Evolutionary conservation across 2,329 filamentous ascomycete species (phyloP), one percentile per base, ranked within the genome.

Genomic region (Bipolaris oryzae): DNA sequence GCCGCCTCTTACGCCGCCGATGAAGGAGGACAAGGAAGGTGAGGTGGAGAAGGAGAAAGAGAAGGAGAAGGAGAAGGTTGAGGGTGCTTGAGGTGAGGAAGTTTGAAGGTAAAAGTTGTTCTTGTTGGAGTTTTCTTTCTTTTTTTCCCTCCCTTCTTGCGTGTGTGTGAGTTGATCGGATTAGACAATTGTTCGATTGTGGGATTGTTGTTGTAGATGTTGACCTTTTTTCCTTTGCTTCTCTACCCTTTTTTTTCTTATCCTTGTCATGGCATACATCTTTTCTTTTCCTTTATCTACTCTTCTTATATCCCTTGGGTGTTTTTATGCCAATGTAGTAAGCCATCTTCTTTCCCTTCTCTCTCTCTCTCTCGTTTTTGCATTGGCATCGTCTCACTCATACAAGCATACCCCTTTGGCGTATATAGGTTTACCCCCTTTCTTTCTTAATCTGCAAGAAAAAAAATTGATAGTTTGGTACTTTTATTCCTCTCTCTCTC

Each of bases 1-100:
- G 34, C 28, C 28, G 28, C 59, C 52, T 4, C 28, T 53, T 43
- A 62, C 57, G 16, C 52, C 53, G 38, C 53, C 50, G 10, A 11
- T 48, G 34, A 16, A 38, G 31, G 58, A 55, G 31, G 55, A 52
- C 33, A 21, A 37, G 41, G 50, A 42, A 33, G 41, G 28, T 18
- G 15, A 38, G 6, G 6, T 16, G 37, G 9, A 18, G 7, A 38
- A 38, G n/a, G 37, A 38, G 16, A 38, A 38, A 2, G 25, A 44
- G 25, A 13, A n/a, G 21, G 11, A 21, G 41, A 38, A 48, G 28
- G 45, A 33, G 38, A 20, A 28, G 20, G 28, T 18, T n/a, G 10
- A 18, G 33, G 39, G 13, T 25, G 39, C 15, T 7, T 42, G 21
- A 42, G 7, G 39, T 13, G 34, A 7, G n/a, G 34, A 13, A 5